phyloP scores from a whole-genome alignment of 352 stramenopile species.

The Phytophthora macrochlamydospora region DNA sequence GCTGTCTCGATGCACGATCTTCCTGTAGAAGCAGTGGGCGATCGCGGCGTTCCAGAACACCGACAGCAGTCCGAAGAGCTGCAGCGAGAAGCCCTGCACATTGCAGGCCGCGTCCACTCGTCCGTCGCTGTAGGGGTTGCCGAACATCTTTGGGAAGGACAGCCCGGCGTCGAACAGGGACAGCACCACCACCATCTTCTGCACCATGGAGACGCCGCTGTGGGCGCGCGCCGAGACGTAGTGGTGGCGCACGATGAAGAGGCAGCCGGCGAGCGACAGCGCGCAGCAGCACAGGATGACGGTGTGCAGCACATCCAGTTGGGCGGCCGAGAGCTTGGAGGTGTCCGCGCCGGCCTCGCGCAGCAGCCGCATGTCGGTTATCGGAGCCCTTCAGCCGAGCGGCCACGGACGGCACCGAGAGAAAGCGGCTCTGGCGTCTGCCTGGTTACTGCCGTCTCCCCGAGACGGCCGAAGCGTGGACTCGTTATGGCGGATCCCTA shows the following conservation, averaged over 20 bases:
- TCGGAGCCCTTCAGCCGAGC: constrained; percentile 18
- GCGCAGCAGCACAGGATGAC: constrained; percentile 47
- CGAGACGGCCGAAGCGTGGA: background rate
- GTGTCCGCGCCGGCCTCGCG: constrained; percentile 16
- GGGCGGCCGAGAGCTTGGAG: constrained; percentile 21
- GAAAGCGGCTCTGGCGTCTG: background rate
- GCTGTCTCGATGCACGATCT: constrained; percentile 71
- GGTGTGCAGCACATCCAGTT: constrained; percentile 35
- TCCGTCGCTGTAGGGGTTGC: constrained; percentile 30
- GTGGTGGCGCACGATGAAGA: constrained; percentile 58
- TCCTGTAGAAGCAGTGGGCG: constrained; percentile 74
- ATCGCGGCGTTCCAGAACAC: constrained; percentile 77
- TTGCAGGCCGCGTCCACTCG: constrained; percentile 36
- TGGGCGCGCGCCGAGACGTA: constrained; percentile 33
- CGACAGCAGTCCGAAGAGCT: constrained; percentile 62
- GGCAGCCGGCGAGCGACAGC: constrained; percentile 51
- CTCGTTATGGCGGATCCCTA: background rate
- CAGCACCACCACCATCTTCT: constrained; percentile 78
- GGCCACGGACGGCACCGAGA: too few species aligned
- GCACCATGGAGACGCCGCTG: constrained; percentile 52
- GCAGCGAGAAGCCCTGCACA: constrained; percentile 57
- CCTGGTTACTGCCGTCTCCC: background rate
- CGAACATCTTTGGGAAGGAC: constrained; percentile 60
- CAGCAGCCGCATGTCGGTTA: constrained; percentile 7
- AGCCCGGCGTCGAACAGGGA: constrained; percentile 62